Percentiles rank a stretch among this genome's conserved stretches.
Conservation (phyloP, 306 rosid species). For the Trifolium fragiferum region DNA sequence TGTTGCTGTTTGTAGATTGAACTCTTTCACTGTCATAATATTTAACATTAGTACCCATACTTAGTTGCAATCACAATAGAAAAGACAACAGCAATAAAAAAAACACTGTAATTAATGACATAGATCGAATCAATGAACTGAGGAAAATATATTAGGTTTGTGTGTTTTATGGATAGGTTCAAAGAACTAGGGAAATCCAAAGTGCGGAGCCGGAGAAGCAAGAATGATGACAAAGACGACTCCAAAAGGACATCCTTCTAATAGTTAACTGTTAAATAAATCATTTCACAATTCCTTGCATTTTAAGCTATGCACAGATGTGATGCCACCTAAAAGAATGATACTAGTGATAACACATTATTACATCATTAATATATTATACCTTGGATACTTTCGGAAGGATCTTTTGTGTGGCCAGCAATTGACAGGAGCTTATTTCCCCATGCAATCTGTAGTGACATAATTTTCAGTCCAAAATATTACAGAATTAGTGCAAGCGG, state of each 20-base stretch:
- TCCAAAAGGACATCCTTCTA: slow-evolving; percentile 6
- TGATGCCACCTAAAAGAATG: slow-evolving; percentile 35
- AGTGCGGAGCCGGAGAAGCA: slow-evolving; percentile 11
- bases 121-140: slow-evolving; percentile 27
- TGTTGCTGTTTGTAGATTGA: slow-evolving; percentile 69
- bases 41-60: slow-evolving; percentile 22
- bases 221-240: slow-evolving; percentile 15
- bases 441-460: slow-evolving; percentile 77
- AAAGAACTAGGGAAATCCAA: slow-evolving; percentile 1
- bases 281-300: slow-evolving; percentile 25
- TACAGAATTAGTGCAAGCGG: slow-evolving; percentile 31
- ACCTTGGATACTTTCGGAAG: slow-evolving; percentile 83
- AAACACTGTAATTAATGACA: slow-evolving; percentile 6
- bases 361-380: slow-evolving; percentile 19
- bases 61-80: slow-evolving; percentile 40
- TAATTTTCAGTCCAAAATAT: slow-evolving; percentile 23
- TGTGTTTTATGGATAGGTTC: slow-evolving; percentile 11
- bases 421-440: slow-evolving; percentile 77
- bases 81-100: not conserved
- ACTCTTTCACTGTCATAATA: slow-evolving; percentile 67
- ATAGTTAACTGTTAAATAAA: slow-evolving; percentile 10
- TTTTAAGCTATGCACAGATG: slow-evolving; percentile 18
- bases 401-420: slow-evolving; percentile 91
- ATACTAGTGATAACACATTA: slow-evolving; percentile 1
- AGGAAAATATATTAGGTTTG: slow-evolving; percentile 22